These are phyloP conservation scores for Paxillus ammoniavirescens DNA, from an alignment of 768 basidiomycete genomes.

Conservation along the genomic window DNA sequence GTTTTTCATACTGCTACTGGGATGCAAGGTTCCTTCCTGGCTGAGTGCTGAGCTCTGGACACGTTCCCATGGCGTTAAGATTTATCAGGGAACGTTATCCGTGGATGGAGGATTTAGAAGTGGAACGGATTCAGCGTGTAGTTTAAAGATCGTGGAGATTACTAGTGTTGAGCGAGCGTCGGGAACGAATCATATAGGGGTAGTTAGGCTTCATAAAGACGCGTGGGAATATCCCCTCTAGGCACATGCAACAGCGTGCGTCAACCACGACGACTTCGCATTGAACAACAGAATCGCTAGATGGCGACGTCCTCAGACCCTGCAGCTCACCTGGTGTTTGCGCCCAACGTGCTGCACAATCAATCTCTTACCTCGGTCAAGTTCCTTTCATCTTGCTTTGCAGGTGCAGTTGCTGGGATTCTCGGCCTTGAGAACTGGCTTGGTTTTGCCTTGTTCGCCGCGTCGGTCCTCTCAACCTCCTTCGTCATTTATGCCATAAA, in stretches of 20 bases:
- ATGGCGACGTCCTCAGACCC: conserved; percentile 51
- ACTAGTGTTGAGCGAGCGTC: no score
- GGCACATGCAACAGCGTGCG: neutral
- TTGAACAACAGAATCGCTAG: neutral
- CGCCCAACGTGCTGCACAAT: conserved; percentile 66
- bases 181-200: neutral
- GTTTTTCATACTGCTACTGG: neutral
- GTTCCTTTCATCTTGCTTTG: conserved; percentile 80
- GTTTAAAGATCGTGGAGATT: no score
- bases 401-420: conserved; percentile 85
- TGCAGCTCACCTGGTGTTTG: conserved; percentile 61
- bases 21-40: no score
- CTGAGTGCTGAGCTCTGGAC: no score
- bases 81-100: no score
- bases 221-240: conserved; percentile 13
- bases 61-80: no score
- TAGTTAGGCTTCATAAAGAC: neutral
- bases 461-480: conserved; percentile 66
- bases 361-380: conserved; percentile 63
- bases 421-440: conserved; percentile 83
- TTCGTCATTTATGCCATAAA: conserved; percentile 65
- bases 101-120: no score
- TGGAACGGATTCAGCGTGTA: no score
- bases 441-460: conserved; percentile 78
- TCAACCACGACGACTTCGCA: neutral